A percentile compares a stretch with the other conserved stretches of the same genome.
Evolutionary conservation across 495 filamentous ascomycete genomes (phyloP).

Genomic region (Pyrenula massariospora): DNA sequence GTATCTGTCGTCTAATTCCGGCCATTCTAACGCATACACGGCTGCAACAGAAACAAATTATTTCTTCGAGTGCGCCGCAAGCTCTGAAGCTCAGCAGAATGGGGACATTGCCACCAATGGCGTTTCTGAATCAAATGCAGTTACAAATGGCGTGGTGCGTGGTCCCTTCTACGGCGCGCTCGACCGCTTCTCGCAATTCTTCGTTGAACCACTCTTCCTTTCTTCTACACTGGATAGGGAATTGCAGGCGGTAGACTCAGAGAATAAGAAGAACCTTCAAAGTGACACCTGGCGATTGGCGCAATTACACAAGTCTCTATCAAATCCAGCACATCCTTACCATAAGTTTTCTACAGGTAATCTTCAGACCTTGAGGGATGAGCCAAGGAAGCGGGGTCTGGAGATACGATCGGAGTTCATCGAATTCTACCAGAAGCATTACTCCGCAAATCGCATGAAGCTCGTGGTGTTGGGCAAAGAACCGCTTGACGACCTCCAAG

Average conservation of each 20-base stretch:
- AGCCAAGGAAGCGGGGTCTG: slow-evolving; percentile 69
- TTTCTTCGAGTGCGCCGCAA: slow-evolving; percentile 88
- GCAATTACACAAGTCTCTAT: slow-evolving; percentile 83
- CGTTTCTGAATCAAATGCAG: slow-evolving; percentile 6
- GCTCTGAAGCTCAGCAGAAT: slow-evolving; percentile 36
- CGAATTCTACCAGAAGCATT: slow-evolving; percentile 78
- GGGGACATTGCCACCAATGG: slow-evolving; percentile 20
- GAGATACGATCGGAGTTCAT: slow-evolving; percentile 92
- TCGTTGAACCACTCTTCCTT: slow-evolving; percentile 83
- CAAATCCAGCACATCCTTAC: slow-evolving; percentile 86
- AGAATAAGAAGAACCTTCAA: slow-evolving; percentile 99
- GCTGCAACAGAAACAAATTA: slow-evolving; percentile 92
- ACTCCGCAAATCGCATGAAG: slow-evolving; percentile 96
- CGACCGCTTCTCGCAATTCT: slow-evolving; percentile 97
- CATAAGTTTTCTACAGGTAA: slow-evolving; percentile 95
- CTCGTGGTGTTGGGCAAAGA: slow-evolving; percentile 84
- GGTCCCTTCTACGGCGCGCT: slow-evolving; percentile 81
- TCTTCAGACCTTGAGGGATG: slow-evolving; percentile 75
- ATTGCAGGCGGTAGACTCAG: slow-evolving; percentile 86
- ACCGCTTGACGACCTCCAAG: slow-evolving; percentile 74
- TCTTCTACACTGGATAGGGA: slow-evolving; percentile 85
- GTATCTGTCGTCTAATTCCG: slow-evolving; percentile 80
- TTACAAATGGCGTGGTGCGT: slow-evolving; percentile 8
- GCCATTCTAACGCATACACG: slow-evolving; percentile 91
- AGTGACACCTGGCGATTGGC: slow-evolving; percentile 86